Evolutionary conservation across 768 basidiomycete species (phyloP).

Genomic region (Trametes villosa): DNA sequence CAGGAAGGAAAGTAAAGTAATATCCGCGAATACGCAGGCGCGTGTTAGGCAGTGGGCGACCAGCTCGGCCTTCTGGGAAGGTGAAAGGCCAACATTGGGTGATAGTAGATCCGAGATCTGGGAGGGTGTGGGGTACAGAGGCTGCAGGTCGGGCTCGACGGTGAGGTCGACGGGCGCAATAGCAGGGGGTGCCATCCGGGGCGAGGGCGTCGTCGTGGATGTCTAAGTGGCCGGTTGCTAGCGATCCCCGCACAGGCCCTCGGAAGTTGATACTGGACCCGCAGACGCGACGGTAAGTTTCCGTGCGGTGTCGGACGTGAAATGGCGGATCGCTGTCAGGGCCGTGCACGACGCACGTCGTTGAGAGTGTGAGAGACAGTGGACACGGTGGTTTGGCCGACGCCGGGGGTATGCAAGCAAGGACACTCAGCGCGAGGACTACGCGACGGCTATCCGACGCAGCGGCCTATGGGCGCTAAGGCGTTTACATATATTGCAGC

Average conservation of each 20-base stretch:
- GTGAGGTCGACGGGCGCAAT: constrained; percentile 55
- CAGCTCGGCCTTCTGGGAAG: constrained; percentile 69
- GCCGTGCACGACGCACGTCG: neutral
- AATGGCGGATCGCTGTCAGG: neutral
- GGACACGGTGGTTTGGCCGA: constrained; percentile 2
- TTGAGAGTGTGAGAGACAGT: no score
- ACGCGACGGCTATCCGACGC: constrained; percentile 6
- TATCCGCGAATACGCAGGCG: constrained; percentile 79
- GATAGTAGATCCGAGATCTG: constrained; percentile 68
- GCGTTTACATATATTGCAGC: neutral
- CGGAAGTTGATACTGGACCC: neutral
- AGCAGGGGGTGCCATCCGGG: constrained; percentile 37
- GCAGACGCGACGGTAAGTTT: constrained; percentile 1
- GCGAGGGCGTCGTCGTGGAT: constrained; percentile 5
- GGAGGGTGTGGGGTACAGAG: constrained; percentile 70
- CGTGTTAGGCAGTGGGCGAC: constrained; percentile 76
- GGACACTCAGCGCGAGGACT: neutral
- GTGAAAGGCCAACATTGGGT: constrained; percentile 66
- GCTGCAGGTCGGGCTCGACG: constrained; percentile 81
- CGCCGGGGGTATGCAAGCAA: neutral
- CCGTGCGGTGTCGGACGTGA: neutral
- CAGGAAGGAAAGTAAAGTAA: constrained; percentile 71
- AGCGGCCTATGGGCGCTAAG: constrained; percentile 15
- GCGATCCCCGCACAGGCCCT: constrained; percentile 1
- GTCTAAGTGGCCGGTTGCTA: constrained; percentile 9